Evolutionary conservation across 345 rosid species (phyloP), one percentile per base, ranked within the genome.

Genomic region (Cardamine chenopodiifolia): DNA sequence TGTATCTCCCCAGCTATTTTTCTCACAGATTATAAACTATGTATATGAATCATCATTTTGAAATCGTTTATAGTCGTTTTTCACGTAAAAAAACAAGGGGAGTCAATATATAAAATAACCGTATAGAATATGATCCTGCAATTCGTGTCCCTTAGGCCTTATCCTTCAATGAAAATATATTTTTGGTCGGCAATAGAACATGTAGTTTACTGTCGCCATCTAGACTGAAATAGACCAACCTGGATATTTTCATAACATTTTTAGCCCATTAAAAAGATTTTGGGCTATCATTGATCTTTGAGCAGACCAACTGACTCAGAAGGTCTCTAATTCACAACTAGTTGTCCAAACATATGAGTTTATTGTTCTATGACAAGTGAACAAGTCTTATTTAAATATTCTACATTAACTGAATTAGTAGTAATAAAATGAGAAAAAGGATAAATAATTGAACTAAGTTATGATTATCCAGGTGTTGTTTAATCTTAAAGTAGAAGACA

Each of bases 401-500:
- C 13, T 6, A 49, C 54, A 19, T 22, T 12, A 14, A n/a, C 9
- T 23, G 58, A 32, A 20, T 13, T n/a, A 54, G 23, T 57, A 39
- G 25, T 54, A 55, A 22, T 44, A 32, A 40, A 53, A 4, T 31
- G 45, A 44, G 64, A 56, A 39, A 40, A 34, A 65, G 2, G 58
- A 45, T 45, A 44, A n/a, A 10, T 45, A 23, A 47, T 11, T 23
- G 17, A 39, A 20, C 8, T 64, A 23, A 56, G 12, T 68, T 68
- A 49, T 59, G 29, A 68, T 68, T 50, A 61, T 40, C 37, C 49
- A 22, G 63, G 55, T 68, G 63, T 75, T 60, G 48, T 62, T 75
- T 50, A 50, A 29, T 68, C 48, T 75, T 63, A 69, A 76, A 76
- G 75, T 69, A 62, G 79, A 54, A 76, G 79, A 76, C 79, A 76